Evolutionary conservation across 2,329 filamentous ascomycete species (phyloP), one percentile per base, ranked within the genome.

Genomic region (Golovinomyces cichoracearum): DNA sequence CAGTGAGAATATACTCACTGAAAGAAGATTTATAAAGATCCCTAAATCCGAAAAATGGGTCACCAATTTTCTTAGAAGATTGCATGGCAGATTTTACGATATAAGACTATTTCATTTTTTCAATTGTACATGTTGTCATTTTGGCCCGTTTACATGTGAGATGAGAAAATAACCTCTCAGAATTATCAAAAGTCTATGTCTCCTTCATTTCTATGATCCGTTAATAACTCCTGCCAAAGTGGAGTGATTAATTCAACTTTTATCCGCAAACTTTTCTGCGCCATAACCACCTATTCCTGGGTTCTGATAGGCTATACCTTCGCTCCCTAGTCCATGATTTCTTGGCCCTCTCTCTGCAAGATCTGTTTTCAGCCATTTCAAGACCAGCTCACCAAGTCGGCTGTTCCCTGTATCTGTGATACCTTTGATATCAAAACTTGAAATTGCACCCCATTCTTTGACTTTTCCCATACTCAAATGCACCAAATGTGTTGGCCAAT

Each of bases 401-500:
- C 81, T 90, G 63, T 94, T 93, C 31, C 85, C 85, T 1, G 68
- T 68, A 25, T 55, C 51, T 17, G 48, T 54, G 27, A 42, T 48
- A 42, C 54, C 51, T 42, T 58, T 55, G 42, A 67, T 65, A 51
- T 73, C 67, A 65, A 90, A 86, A 29, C 69, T 66, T 49, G 78
- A 76, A 41, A 88, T 75, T 31, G 68, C 66, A 1, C 85, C 88
- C 78, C 79, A 92, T 63, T 92, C 82, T 68, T 83, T 86, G 53
- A 94, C 80, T 53, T 71, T 75, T 25, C 90, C 90, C 44, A 93
- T 63, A 60, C 85, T 80, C 88, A 98, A 94, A 62, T 95, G 88
- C 46, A 93, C 86, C 33, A 98, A 69, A 64, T 98, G 86, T 0
- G 83, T 93, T 5, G 90, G 90, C 90, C 90, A 98, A 19, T 79